Base-by-base conservation (phyloP, 1,284 basidiomycete species). In the Laetiporus sulphureus region DNA sequence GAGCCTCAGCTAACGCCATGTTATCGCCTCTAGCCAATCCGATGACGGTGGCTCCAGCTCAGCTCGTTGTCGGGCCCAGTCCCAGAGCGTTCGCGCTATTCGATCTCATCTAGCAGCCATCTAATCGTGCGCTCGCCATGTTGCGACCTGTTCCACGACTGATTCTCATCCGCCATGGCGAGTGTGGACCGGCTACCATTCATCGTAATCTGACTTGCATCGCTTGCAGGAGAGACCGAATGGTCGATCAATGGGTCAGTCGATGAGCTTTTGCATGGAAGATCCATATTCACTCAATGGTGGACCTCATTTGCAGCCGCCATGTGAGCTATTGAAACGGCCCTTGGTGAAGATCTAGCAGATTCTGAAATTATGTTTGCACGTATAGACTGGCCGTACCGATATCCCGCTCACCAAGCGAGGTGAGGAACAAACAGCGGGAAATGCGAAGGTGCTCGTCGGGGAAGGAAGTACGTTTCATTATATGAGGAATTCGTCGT, bases 221-320 rank as follows among this genome's bases (percentile, higher is more conserved):
- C n/a, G 29, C 18, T 13, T 10, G 13, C 55, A 89, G 89, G 91
- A 32, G 87, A 95, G 68, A 96, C 92, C 1, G 92, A 94, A 60
- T 96, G 92, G 92, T 88, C 85, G n/a, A 57, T 87, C 41, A 92
- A 86, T 53, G 92, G 90, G 77, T 78, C 44, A 60, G 75, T 60
- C 16, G n/a, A n/a, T n/a, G n/a, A n/a, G n/a, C n/a, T n/a, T n/a
- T n/a, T n/a, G n/a, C n/a, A n/a, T n/a, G n/a, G n/a, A n/a, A n/a
- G n/a, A n/a, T n/a, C n/a, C n/a, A n/a, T n/a, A n/a, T n/a, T n/a
- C n/a, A n/a, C n/a, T n/a, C n/a, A n/a, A n/a, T n/a, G n/a, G n/a
- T n/a, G n/a, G 35, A 11, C n/a, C 41, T 33, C 15, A 38, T 40
- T 39, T 30, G 42, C 42, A 84, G 88, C 51, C 78, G 88, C 45